These are phyloP conservation scores for Hymenoscyphus fructigenus DNA, from an alignment of 2,329 filamentous ascomycete species.

Conservation along the genomic window DNA sequence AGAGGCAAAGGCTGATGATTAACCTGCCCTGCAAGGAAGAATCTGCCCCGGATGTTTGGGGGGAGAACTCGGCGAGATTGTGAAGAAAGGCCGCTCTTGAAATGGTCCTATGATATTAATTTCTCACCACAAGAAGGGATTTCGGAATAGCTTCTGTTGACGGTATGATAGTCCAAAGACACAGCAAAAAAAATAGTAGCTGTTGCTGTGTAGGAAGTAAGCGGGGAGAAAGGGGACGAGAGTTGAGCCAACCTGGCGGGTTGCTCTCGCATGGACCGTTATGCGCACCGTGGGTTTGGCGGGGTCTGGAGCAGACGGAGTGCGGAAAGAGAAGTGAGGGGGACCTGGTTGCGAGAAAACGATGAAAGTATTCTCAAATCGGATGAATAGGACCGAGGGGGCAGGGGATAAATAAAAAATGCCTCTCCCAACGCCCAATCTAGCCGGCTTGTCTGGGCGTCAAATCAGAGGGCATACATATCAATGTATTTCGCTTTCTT, in stretches of 20 bases:
- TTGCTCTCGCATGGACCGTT: neutral
- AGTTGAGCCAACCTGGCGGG: neutral
- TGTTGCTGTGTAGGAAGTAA: neutral
- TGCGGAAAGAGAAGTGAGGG: neutral
- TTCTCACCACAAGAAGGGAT: neutral
- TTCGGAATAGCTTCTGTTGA: neutral
- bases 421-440: neutral
- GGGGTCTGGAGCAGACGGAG: neutral
- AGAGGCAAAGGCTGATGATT: neutral
- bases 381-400: slow-evolving; percentile 3
- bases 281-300: neutral
- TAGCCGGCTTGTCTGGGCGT: neutral
- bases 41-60: neutral
- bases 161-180: too few relatives aligned
- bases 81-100: too few relatives aligned
- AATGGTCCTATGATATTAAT: too few relatives aligned
- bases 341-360: neutral
- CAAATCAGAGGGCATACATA: neutral
- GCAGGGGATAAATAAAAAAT: slow-evolving; percentile 1
- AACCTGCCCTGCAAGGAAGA: neutral
- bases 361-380: slow-evolving; percentile 1
- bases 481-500: neutral
- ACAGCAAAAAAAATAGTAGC: too few relatives aligned
- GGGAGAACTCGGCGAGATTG: neutral
- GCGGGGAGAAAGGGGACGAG: neutral